Conservation (phyloP, 139 green algal species). For the Nannochloris sp. region DNA sequence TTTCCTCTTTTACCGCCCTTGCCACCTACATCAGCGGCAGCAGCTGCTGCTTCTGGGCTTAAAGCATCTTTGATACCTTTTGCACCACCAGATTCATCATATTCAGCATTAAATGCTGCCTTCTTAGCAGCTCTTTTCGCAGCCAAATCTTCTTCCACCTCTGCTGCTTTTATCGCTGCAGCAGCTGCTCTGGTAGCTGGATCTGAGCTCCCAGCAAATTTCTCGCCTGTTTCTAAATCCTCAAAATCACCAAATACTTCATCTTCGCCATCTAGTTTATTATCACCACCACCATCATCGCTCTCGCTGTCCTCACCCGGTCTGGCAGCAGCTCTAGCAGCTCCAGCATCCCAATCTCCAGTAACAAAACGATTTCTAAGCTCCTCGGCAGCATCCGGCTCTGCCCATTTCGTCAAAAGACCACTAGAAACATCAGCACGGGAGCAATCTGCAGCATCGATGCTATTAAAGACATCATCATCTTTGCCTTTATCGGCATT, state of each 20-base stretch:
- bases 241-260: conserved; percentile 75
- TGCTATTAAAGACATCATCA: not conserved
- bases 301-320: conserved; percentile 38
- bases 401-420: conserved; percentile 21
- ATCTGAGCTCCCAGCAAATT: conserved; percentile 28
- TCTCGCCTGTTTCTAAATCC: conserved; percentile 79
- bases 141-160: conserved; percentile 35
- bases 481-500: conserved; percentile 2
- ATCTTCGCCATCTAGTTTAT: conserved; percentile 7
- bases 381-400: conserved; percentile 34
- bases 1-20: too few relatives aligned
- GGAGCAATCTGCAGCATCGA: conserved; percentile 42
- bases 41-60: not conserved
- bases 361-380: conserved; percentile 66
- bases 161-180: conserved; percentile 19
- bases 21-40: not conserved
- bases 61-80: not conserved
- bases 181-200: conserved; percentile 50
- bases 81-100: conserved; percentile 37
- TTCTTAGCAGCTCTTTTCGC: conserved; percentile 71
- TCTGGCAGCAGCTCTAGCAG: conserved; percentile 39
- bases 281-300: conserved; percentile 19
- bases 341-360: conserved; percentile 48
- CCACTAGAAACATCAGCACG: conserved; percentile 8
- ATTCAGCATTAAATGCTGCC: conserved; percentile 65